A percentile compares a stretch with the other conserved stretches of the same genome.
Conservation (phyloP, 169 alveolate genomes). For the Plasmodium vinckei region DNA sequence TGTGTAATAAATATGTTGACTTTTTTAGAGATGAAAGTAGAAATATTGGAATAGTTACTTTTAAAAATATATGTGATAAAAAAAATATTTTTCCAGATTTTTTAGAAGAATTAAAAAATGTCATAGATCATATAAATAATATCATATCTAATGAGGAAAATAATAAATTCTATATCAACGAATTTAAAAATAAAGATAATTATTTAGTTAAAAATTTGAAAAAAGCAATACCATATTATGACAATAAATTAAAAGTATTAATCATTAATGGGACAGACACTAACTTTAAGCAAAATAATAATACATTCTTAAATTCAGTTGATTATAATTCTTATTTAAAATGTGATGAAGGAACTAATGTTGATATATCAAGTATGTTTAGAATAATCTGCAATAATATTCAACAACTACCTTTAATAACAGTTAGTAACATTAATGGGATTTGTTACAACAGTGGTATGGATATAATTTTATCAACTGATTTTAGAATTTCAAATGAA, state of each 20-base stretch:
- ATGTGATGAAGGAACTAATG: conserved; percentile 40
- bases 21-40: conserved; percentile 60
- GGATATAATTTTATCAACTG: conserved; percentile 43
- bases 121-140: conserved; percentile 35
- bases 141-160: conserved; percentile 47
- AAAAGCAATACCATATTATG: conserved; percentile 49
- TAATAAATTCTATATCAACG: conserved; percentile 25
- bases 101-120: conserved; percentile 56
- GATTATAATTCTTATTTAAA: conserved; percentile 46
- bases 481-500: conserved; percentile 42
- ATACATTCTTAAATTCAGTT: conserved; percentile 1
- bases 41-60: conserved; percentile 42
- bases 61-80: conserved; percentile 37
- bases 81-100: conserved; percentile 32
- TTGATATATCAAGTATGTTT: conserved; percentile 23
- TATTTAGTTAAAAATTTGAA: conserved; percentile 36
- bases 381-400: conserved; percentile 38
- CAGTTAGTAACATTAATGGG: conserved; percentile 52
- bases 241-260: conserved; percentile 38
- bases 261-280: conserved; percentile 8
- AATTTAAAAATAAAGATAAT: conserved; percentile 26
- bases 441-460: conserved; percentile 49
- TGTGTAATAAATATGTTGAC: conserved; percentile 29
- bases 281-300: background rate
- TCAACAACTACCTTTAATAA: conserved; percentile 43